Evolutionary conservation across 2,329 filamentous ascomycete species (phyloP).

Genomic region (Fusarium abutilonis): DNA sequence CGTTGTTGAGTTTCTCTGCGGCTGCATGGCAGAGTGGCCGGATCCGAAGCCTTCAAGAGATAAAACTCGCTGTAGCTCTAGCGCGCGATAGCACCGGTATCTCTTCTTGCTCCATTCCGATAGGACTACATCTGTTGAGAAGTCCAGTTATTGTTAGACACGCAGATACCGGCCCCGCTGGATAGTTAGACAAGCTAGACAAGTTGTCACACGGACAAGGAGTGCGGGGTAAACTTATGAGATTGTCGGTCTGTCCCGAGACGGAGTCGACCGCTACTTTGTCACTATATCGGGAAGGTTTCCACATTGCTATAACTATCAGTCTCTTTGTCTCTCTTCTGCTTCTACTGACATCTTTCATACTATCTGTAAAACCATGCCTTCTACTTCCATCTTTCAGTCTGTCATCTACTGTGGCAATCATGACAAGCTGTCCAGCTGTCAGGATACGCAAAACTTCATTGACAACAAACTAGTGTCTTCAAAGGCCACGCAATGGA

Average conservation of each 20-base stretch:
- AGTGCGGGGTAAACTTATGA: conserved; percentile 30
- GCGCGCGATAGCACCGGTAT: neutral
- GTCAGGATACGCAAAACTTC: conserved; percentile 74
- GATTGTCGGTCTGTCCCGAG: conserved; percentile 27
- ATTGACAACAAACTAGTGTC: conserved; percentile 75
- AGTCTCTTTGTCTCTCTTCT: neutral
- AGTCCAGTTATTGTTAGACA: neutral
- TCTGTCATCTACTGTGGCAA: conserved; percentile 40
- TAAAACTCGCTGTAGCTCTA: neutral
- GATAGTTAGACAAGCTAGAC: conserved; percentile 2
- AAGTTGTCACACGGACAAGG: conserved; percentile 19
- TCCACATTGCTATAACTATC: conserved; percentile 16
- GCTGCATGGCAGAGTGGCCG: too few species aligned
- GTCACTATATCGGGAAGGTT: conserved; percentile 22
- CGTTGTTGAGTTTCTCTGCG: too few species aligned
- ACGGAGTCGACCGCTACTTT: conserved; percentile 30
- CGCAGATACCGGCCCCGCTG: conserved; percentile 13
- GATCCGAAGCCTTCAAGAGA: neutral
- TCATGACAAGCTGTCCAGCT: conserved; percentile 36
- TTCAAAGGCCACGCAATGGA: conserved; percentile 72
- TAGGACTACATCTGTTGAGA: neutral
- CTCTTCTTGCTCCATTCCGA: neutral
- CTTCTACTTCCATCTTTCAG: conserved; percentile 28
- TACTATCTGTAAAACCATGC: conserved; percentile 10
- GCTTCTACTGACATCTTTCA: neutral